Evolutionary conservation across 768 basidiomycete species (phyloP).

Genomic region (Tylopilus plumbeoviolaceoides): DNA sequence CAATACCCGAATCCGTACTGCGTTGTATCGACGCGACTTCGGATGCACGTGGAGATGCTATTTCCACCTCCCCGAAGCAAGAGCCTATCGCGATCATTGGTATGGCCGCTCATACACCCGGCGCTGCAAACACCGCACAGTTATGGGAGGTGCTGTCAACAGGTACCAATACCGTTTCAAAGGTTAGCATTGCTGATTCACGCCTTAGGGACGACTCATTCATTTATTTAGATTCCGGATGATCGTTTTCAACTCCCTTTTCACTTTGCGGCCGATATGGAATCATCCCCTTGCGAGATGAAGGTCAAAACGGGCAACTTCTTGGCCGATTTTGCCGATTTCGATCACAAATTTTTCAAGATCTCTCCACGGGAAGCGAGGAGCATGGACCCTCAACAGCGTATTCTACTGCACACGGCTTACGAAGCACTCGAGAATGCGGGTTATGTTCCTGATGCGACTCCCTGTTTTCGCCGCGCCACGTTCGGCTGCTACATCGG

Average conservation of each 20-base stretch:
- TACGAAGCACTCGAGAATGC: slow-evolving; percentile 68
- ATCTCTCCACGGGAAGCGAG: slow-evolving; percentile 71
- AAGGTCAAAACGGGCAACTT: slow-evolving; percentile 63
- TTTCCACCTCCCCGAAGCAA: slow-evolving; percentile 24
- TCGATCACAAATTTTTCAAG: slow-evolving; percentile 70
- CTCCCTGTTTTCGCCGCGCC: slow-evolving; percentile 46
- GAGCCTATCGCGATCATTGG: slow-evolving; percentile 68
- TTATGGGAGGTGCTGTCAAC: slow-evolving; percentile 60
- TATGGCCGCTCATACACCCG: slow-evolving; percentile 57
- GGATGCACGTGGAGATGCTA: slow-evolving; percentile 4
- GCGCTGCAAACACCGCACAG: slow-evolving; percentile 42
- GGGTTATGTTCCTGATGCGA: slow-evolving; percentile 62
- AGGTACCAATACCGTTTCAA: slow-evolving; percentile 52
- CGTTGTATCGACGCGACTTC: slow-evolving; percentile 15
- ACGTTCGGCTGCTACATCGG: slow-evolving; percentile 65
- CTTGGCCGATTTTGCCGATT: slow-evolving; percentile 49
- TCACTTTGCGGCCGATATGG: slow-evolving; percentile 27
- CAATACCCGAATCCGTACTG: slow-evolving; percentile 22
- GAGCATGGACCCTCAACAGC: slow-evolving; percentile 75
- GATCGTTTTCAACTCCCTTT: slow-evolving; percentile 49
- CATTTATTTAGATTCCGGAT: slow-evolving; percentile 49
- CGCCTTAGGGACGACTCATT: not conserved
- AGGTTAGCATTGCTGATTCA: slow-evolving; percentile 37
- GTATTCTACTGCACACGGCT: slow-evolving; percentile 61
- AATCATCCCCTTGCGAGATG: slow-evolving; percentile 38